A percentile compares a stretch with the other conserved stretches of the same genome.
These are phyloP conservation scores for Tillandsia fasciculata DNA, from an alignment of 176 grass and related monocot species.

Conservation along the genomic window DNA sequence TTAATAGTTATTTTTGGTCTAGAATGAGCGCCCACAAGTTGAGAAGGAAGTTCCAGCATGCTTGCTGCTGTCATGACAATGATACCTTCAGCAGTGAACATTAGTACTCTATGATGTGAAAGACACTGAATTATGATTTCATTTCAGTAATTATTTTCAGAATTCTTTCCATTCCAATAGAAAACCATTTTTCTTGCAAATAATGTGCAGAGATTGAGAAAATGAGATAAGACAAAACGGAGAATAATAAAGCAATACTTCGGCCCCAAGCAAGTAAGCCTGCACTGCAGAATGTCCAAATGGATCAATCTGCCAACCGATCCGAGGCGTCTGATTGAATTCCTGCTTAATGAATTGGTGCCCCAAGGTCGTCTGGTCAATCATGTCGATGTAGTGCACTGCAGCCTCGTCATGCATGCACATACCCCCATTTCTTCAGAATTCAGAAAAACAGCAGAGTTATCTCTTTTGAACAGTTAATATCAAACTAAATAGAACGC, in stretches of 20 bases:
- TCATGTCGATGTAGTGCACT: constrained; percentile 97
- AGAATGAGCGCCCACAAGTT: too few species aligned
- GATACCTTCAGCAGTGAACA: too few species aligned
- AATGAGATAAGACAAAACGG: constrained; percentile 7
- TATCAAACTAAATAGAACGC: not conserved
- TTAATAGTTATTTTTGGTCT: too few species aligned
- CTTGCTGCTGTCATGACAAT: too few species aligned
- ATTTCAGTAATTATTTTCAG: not conserved
- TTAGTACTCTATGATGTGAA: too few species aligned
- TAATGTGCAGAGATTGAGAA: constrained; percentile 4
- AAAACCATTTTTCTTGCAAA: not conserved
- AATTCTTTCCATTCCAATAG: not conserved
- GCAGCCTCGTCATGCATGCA: constrained; percentile 89
- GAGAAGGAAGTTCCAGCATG: too few species aligned
- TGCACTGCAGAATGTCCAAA: constrained; percentile 93
- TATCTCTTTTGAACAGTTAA: not conserved
- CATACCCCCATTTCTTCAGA: constrained; percentile 78
- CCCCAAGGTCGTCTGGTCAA: constrained; percentile 83
- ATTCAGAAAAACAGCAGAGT: not conserved
- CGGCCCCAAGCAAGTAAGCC: constrained; percentile 74
- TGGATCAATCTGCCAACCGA: constrained; percentile 93
- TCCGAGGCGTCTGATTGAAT: constrained; percentile 64
- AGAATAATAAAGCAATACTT: constrained; percentile 35
- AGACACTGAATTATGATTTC: too few species aligned
- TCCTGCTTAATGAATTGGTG: constrained; percentile 75